Evolutionary conservation across 345 rosid genomes (phyloP).

Genomic region (Erodium maritimum): DNA sequence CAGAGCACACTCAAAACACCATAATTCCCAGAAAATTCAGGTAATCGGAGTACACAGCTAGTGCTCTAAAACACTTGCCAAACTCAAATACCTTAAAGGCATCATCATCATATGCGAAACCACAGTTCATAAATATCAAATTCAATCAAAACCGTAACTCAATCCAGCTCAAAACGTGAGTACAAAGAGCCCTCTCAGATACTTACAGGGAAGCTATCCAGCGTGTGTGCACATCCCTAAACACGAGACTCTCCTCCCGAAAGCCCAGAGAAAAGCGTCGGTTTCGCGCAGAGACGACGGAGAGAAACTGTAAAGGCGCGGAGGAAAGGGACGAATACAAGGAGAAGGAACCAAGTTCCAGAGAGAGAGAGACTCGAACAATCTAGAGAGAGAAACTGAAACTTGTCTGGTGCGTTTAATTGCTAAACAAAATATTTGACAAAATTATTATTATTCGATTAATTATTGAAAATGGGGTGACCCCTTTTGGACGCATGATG

Average conservation of each 20-base stretch:
- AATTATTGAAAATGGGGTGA: background rate
- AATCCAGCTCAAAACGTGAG: conserved; percentile 2
- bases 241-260: background rate
- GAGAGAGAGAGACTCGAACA: conserved; percentile 9
- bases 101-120: background rate
- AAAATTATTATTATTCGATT: background rate
- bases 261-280: conserved; percentile 10
- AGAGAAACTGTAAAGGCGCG: conserved; percentile 30
- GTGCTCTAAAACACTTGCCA: conserved; percentile 4
- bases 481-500: conserved; percentile 1
- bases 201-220: conserved; percentile 17
- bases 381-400: conserved; percentile 19
- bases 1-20: background rate
- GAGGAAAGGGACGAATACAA: background rate
- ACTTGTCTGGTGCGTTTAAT: background rate
- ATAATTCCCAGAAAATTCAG: background rate
- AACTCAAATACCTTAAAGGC: conserved; percentile 2
- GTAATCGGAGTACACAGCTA: conserved; percentile 4
- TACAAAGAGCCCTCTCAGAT: conserved; percentile 18
- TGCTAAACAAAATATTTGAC: background rate
- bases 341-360: background rate
- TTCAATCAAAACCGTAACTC: conserved; percentile 4
- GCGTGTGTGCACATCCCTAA: conserved; percentile 2
- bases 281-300: conserved; percentile 17
- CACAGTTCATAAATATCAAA: conserved; percentile 11